phyloP scores from a whole-genome alignment of 768 basidiomycete genomes.

The Cantharellus anzutake region DNA sequence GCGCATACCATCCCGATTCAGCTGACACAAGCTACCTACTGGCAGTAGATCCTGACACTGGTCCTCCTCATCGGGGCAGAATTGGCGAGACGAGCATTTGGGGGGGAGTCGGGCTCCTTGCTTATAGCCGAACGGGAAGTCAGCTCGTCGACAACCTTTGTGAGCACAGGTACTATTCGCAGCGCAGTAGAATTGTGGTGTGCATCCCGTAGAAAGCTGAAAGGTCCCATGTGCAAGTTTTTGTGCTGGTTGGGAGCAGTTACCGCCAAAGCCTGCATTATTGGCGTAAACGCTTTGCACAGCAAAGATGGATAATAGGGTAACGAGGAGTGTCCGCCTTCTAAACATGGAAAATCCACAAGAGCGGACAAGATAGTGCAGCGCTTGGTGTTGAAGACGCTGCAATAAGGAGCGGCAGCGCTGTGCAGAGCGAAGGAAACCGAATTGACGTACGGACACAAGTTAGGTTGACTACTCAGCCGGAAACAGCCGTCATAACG shows the following conservation, averaged over 20 bases:
- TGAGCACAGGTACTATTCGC: slow-evolving; percentile 31
- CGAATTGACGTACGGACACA: no score
- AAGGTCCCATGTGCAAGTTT: slow-evolving; percentile 59
- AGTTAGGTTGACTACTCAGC: no score
- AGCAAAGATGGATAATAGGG: no score
- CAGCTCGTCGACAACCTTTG: slow-evolving; percentile 57
- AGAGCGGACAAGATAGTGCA: no score
- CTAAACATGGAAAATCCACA: no score
- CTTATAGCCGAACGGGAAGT: slow-evolving; percentile 54
- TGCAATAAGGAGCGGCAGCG: no score
- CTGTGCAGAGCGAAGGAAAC: no score
- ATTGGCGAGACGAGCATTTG: slow-evolving; percentile 39
- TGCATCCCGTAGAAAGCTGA: slow-evolving; percentile 65
- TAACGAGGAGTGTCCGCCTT: no score
- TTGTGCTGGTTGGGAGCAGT: slow-evolving; percentile 37
- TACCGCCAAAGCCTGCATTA: slow-evolving; percentile 21
- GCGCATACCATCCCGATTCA: slow-evolving; percentile 63
- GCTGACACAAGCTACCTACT: slow-evolving; percentile 55
- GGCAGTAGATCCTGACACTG: slow-evolving; percentile 39
- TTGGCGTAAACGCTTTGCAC: no score
- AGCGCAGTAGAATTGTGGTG: slow-evolving; percentile 47
- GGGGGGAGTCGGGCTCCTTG: slow-evolving; percentile 25
- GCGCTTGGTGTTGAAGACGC: no score
- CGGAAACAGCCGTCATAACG: no score
- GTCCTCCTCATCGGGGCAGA: slow-evolving; percentile 74